Percentiles rank a stretch among this genome's conserved stretches.
Evolutionary conservation across 2,329 filamentous ascomycete genomes (phyloP).

Genomic region (Beauveria brongniartii): DNA sequence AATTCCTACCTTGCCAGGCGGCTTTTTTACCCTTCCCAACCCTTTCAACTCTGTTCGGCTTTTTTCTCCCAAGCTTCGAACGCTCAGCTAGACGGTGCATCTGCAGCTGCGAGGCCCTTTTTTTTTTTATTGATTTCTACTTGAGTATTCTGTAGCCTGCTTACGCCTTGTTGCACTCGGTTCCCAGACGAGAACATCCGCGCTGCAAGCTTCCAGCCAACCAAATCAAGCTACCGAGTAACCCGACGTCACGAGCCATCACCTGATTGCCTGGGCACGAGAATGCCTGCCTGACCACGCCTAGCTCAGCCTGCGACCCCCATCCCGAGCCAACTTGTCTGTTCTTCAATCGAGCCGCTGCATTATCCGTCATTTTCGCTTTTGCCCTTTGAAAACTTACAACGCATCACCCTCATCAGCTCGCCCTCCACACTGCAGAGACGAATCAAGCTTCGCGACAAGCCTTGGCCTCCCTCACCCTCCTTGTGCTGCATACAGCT

Average conservation of each 20-base stretch:
- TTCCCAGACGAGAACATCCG: background rate
- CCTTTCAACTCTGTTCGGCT: background rate
- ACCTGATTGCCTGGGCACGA: constrained; percentile 4
- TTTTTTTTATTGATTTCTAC: background rate
- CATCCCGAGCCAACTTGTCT: background rate
- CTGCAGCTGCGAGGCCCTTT: background rate
- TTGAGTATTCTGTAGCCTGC: background rate
- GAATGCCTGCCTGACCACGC: constrained; percentile 6
- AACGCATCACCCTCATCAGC: background rate
- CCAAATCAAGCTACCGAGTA: background rate
- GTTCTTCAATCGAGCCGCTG: no score
- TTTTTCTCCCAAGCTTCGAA: background rate
- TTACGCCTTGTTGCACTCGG: background rate
- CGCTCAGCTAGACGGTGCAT: background rate
- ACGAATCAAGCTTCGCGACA: background rate
- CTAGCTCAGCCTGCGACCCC: background rate
- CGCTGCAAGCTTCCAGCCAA: background rate
- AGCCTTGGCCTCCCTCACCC: no score
- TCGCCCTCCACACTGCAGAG: background rate
- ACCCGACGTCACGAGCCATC: background rate
- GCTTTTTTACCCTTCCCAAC: background rate
- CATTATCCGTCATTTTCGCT: background rate
- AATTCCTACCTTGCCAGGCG: background rate
- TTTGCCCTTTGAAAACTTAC: background rate
- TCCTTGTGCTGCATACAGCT: background rate